Conservation (phyloP, 768 basidiomycete genomes). For the Mycena alexandri region DNA sequence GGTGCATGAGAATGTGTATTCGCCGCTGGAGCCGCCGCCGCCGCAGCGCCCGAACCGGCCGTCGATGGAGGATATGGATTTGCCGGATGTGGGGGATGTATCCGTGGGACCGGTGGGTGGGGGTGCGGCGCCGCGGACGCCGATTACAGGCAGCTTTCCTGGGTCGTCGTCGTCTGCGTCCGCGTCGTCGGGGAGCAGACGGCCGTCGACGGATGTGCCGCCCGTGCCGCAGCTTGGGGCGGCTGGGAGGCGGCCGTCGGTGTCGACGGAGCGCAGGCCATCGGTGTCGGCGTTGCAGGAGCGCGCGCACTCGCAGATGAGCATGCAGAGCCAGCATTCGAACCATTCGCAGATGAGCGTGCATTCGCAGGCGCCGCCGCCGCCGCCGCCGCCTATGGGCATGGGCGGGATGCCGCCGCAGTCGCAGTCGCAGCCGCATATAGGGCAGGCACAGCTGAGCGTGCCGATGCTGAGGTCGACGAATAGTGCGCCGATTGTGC, state of each 20-base stretch:
- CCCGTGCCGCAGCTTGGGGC: too few species aligned
- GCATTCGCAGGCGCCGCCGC: slow-evolving; percentile 6
- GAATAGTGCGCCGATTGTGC: slow-evolving; percentile 53
- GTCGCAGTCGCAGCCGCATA: slow-evolving; percentile 5
- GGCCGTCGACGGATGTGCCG: slow-evolving; percentile 7
- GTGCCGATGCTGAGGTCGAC: slow-evolving; percentile 36
- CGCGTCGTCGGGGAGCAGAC: slow-evolving; percentile 1
- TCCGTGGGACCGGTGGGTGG: neutral
- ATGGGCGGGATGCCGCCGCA: neutral
- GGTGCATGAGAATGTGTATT: slow-evolving; percentile 46
- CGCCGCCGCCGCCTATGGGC: neutral
- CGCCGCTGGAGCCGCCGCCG: slow-evolving; percentile 31
- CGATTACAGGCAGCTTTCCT: slow-evolving; percentile 24
- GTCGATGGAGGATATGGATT: slow-evolving; percentile 40
- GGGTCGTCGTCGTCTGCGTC: neutral
- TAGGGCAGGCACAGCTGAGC: slow-evolving; percentile 18
- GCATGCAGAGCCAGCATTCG: slow-evolving; percentile 18
- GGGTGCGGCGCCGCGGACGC: slow-evolving; percentile 16
- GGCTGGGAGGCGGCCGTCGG: neutral
- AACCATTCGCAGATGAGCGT: slow-evolving; percentile 14
- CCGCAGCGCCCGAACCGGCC: slow-evolving; percentile 38
- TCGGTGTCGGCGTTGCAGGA: slow-evolving; percentile 6
- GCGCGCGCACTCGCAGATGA: slow-evolving; percentile 11
- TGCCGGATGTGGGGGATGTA: slow-evolving; percentile 39
- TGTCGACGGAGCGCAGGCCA: neutral